Evolutionary conservation across 2,329 filamentous ascomycete species (phyloP).

Genomic region (Fusarium tjaetaba): DNA sequence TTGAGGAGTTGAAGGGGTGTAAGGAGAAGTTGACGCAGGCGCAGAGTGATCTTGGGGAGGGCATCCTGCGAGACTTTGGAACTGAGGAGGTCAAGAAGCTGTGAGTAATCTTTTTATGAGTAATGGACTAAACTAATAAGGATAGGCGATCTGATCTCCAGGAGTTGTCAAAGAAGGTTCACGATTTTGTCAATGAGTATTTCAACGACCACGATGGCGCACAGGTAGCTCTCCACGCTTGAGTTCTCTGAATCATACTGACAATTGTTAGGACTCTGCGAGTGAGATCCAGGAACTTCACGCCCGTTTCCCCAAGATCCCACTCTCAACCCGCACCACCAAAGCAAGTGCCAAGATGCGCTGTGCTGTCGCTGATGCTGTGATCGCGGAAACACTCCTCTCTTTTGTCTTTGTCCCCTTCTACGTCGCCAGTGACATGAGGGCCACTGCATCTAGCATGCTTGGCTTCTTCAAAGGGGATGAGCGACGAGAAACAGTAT

Average conservation of each 20-base stretch:
- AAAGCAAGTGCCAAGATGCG: slow-evolving; percentile 40
- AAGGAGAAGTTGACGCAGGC: slow-evolving; percentile 36
- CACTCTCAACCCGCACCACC: slow-evolving; percentile 36
- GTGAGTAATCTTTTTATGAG: slow-evolving; percentile 19
- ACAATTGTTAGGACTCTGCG: slow-evolving; percentile 20
- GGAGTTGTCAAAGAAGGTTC: slow-evolving; percentile 37
- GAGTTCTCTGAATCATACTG: background rate
- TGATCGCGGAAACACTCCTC: slow-evolving; percentile 39
- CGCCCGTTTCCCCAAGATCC: slow-evolving; percentile 37
- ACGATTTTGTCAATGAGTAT: slow-evolving; percentile 42
- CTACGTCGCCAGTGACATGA: slow-evolving; percentile 36
- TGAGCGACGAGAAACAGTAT: slow-evolving; percentile 38
- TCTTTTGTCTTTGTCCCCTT: slow-evolving; percentile 45
- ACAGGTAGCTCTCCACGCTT: slow-evolving; percentile 8
- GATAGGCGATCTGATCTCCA: slow-evolving; percentile 38
- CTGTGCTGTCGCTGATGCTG: slow-evolving; percentile 44
- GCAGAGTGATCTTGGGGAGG: slow-evolving; percentile 39
- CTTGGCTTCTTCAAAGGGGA: slow-evolving; percentile 41
- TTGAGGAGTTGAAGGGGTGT: slow-evolving; percentile 27
- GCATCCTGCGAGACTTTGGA: slow-evolving; percentile 31
- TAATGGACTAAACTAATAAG: background rate
- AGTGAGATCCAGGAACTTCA: slow-evolving; percentile 41
- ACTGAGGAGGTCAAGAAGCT: slow-evolving; percentile 36
- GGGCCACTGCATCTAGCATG: slow-evolving; percentile 29
- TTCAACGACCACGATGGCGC: slow-evolving; percentile 42